Evolutionary conservation across 2,329 filamentous ascomycete species (phyloP).

Genomic region (Aspergillus awamori): DNA sequence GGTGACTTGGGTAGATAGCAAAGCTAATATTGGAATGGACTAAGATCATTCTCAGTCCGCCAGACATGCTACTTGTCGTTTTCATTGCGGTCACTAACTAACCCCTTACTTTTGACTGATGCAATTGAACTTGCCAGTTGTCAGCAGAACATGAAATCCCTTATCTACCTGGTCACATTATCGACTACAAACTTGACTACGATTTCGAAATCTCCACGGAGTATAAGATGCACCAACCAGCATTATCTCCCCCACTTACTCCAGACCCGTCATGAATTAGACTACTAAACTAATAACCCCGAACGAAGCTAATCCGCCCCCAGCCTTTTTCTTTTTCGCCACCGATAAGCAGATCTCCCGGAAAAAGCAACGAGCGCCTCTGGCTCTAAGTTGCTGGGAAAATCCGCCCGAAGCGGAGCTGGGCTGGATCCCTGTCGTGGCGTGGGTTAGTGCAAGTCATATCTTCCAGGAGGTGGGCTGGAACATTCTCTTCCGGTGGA

Average conservation of each 20-base stretch:
- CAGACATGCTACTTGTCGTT: not conserved
- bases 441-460: not conserved
- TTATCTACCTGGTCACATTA: no score
- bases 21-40: conserved; percentile 1
- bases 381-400: not conserved
- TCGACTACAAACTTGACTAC: no score
- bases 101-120: not conserved
- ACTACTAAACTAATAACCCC: not conserved
- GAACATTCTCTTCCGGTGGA: conserved; percentile 6
- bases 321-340: not conserved
- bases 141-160: not conserved
- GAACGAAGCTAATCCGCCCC: not conserved
- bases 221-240: not conserved
- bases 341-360: not conserved
- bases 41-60: not conserved
- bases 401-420: not conserved
- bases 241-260: not conserved
- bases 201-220: no score
- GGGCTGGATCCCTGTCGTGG: not conserved
- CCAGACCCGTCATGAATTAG: not conserved
- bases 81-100: not conserved
- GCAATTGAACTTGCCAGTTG: not conserved
- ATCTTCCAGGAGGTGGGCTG: not conserved
- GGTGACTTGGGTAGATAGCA: not conserved
- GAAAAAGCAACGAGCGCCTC: not conserved